A percentile compares a stretch with the other conserved stretches of the same genome.
These are phyloP conservation scores for Mortierella antarctica DNA, from an alignment of 192 early-diverging fungal genomes.

Conservation along the genomic window DNA sequence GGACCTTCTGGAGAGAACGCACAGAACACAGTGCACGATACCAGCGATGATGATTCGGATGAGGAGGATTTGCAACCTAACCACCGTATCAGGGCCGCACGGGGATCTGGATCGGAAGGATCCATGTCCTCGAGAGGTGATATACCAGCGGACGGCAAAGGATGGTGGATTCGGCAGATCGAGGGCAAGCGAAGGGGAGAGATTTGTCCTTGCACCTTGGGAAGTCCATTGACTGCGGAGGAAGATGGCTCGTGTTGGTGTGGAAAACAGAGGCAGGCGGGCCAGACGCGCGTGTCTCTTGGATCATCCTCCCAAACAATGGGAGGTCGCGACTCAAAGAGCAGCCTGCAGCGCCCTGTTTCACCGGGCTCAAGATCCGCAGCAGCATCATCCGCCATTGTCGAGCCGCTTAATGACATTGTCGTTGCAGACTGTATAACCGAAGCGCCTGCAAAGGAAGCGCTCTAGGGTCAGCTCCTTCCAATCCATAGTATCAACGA, in stretches of 20 bases:
- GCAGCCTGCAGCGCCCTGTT: no score
- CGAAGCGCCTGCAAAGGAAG: no score
- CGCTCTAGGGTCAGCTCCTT: no score
- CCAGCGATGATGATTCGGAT: constrained; percentile 1
- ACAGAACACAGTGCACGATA: neutral
- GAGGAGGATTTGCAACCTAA: neutral
- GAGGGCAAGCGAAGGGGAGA: constrained; percentile 34
- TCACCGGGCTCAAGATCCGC: no score
- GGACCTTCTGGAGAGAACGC: neutral
- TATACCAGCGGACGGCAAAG: constrained; percentile 31
- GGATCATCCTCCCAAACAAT: no score
- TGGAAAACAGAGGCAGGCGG: constrained; percentile 15
- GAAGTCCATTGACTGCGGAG: neutral
- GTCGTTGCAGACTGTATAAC: no score
- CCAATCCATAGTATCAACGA: no score
- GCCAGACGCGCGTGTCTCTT: neutral
- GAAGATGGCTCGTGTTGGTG: constrained; percentile 30
- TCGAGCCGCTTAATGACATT: no score
- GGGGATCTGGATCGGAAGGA: neutral
- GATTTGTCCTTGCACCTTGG: constrained; percentile 28
- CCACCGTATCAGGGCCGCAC: neutral
- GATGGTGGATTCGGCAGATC: constrained; percentile 48
- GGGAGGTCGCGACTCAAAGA: no score
- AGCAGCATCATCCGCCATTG: no score
- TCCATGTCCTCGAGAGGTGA: constrained; percentile 9